phyloP scores from a whole-genome alignment of 768 basidiomycete genomes.

The Collybiopsis luxurians region DNA sequence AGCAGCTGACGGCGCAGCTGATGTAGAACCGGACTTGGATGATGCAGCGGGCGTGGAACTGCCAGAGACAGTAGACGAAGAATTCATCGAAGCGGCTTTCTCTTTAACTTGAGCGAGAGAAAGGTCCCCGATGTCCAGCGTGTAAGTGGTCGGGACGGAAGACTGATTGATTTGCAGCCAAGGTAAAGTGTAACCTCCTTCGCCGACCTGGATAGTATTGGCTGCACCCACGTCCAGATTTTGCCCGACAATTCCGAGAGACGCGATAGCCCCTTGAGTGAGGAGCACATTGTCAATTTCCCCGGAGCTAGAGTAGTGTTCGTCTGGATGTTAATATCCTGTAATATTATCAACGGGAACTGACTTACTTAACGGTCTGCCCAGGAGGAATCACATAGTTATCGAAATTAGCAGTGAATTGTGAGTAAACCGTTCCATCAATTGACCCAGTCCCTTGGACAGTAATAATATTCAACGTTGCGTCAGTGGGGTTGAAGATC shows the following conservation, averaged over 20 bases:
- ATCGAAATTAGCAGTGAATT: conserved; percentile 53
- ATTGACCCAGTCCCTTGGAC: conserved; percentile 56
- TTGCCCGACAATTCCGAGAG: conserved; percentile 56
- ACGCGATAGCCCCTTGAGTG: conserved; percentile 52
- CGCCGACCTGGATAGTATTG: conserved; percentile 44
- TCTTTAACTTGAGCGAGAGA: conserved; percentile 15
- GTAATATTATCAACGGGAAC: no score
- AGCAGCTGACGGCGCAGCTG: neutral
- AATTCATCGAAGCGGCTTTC: conserved; percentile 11
- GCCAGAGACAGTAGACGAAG: conserved; percentile 5
- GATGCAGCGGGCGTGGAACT: neutral
- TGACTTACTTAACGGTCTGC: conserved; percentile 42
- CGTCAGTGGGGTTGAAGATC: conserved; percentile 55
- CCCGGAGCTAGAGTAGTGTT: conserved; percentile 36
- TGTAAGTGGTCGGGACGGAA: conserved; percentile 51
- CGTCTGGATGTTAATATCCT: no score
- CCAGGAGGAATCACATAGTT: conserved; percentile 56
- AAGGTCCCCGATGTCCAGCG: conserved; percentile 21
- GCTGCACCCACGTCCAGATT: conserved; percentile 54
- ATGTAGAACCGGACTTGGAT: neutral
- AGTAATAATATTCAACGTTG: conserved; percentile 53
- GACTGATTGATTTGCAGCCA: conserved; percentile 61
- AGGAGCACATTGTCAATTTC: conserved; percentile 54
- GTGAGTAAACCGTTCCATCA: conserved; percentile 52
- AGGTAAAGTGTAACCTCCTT: conserved; percentile 59